Evolutionary conservation across 2,329 filamentous ascomycete genomes (phyloP), one percentile per base, ranked within the genome.

Genomic region (Trichoderma sp.): DNA sequence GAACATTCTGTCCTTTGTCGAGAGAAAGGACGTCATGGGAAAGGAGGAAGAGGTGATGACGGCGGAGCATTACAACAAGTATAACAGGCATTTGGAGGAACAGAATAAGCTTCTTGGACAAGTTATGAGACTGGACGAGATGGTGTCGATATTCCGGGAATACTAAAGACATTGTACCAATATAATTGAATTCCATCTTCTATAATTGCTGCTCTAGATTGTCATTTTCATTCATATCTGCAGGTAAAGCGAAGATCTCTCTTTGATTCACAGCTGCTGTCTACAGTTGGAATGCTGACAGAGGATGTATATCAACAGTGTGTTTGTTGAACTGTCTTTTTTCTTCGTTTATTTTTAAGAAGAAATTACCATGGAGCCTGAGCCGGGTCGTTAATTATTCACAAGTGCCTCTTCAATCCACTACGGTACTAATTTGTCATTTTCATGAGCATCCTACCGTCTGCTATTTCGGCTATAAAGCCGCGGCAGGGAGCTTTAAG

Each of bases 21-120:
- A 97, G 81, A 91, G 97, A 69, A 93, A 91, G 27, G 96, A 98
- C 82, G 94, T 98, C 31, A 91, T 93, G 80, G 95, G 94, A 4
- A 92, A 93, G 77, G 94, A 97, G 83, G 91, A 97, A 80, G 92
- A 94, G 76, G 93, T 93, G 81, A 90, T 98, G 79, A 92, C 90
- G 35, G 89, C 91, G 45, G 91, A 91, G 71, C 94, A 98, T 81
- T 90, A 94, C 81, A 89, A 90, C 79, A 87, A 89, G 80, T 90
- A 91, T 77, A 86, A 87, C 74, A 84, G 84, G 62, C 89, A 91
- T 80, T 86, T 92, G 77, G 90, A 90, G 50, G 86, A 95, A 76
- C 90, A 93, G 81, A 91, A 93, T 80, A 93, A 93, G 85, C 86
- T 99, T 53, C 86, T 97, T 45, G 91, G 91, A 1, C 95, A 98